Evolutionary conservation across 768 basidiomycete genomes (phyloP), one percentile per base, ranked within the genome.

Genomic region (Pseudohyphozyma bogoriensis): DNA sequence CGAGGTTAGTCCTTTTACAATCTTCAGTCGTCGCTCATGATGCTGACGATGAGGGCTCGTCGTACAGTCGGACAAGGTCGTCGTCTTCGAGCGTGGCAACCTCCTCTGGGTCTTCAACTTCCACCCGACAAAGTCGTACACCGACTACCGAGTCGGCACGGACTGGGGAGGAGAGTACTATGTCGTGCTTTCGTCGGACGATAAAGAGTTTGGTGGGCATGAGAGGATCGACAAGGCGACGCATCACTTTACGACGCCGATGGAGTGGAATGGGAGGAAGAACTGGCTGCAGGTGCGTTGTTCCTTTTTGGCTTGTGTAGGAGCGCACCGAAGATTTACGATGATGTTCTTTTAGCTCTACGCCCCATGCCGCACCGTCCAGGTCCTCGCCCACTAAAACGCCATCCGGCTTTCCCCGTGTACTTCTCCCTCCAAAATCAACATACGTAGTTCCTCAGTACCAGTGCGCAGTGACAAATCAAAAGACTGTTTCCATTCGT

Each of bases 91-190:
- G 78, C 86, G 95, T 54, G 91, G 87, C 24, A 87, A 89, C 35
- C 79, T 97, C 45, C 76, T 99, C 47, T 99, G 96, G 78, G 79
- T 97, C 68, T 97, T 95, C 81, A 97, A 99, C 76, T 93, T 97
- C 80, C 84, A 96, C 77, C 84, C 89, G 8, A 82, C 80, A n/a
- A 74, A 87, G 42, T 93, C 90, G 61, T 99, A 84, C 77, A 82
- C 84, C 47, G 90, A 96, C 74, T 99, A 96, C 75, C 83, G 91
- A 50, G 84, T 97, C 54, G 95, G 95, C 8, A 82, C 93, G 26
- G 85, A 96, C 37, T 68, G 60, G 51, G 75, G 86, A 31, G 95
- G 95, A 13, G 83, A 91, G 74, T 97, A 97, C 74, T 78, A 76
- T 51, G 80, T 89, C 63, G 76, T 89, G 5, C 77, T 99, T 53